Base-by-base conservation (phyloP, 352 stramenopile species). In the Saprolegnia parasitica region DNA sequence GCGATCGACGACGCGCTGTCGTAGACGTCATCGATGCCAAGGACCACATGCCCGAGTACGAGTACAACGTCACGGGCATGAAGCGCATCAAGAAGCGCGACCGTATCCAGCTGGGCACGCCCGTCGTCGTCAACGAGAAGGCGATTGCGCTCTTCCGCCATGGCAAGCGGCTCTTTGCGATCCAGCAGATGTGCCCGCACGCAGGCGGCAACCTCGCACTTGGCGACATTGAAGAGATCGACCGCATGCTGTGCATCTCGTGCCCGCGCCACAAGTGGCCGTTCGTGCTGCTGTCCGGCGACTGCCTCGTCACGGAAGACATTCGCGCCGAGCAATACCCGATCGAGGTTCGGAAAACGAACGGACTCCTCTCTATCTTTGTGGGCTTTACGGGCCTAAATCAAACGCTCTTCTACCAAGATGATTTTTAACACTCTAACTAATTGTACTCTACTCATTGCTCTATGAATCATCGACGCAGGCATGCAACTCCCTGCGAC, bases 141-240 rank as follows among this genome's bases (percentile, higher is more conserved):
- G 71, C 75, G 3, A 75, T 95, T 63, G 87, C 83, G n/a, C 87
- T 95, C 73, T 93, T 93, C 73, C 90, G 90, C 75, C 83, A 91
- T 55, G 70, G 81, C 0, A 72, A 77, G 46, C 63, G 26, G 21
- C 80, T 93, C 24, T 91, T 87, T 63, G 85, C 85, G 32, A 86
- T 95, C 61, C 79, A 92, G 68, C 79, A 95, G 49, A 73, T 77
- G 5, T 95, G 87, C 62, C 87, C 87, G 13, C 87, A 95, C 56
- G 84, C 91, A 65, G 84, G 81, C 18, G 87, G 83, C 20, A 79
- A 85, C n/a, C 75, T 95, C 10, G 81, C 93, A 57, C 63, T 93
- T n/a, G 87, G 87, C 9, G 87, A 95, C 67, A 95, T 95, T 29
- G 87, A 95, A 78, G 85, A 93, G 37, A 84, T 90, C 26, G 82